Base-by-base conservation (phyloP, 495 filamentous ascomycete species). In the Tuber melanosporum region DNA sequence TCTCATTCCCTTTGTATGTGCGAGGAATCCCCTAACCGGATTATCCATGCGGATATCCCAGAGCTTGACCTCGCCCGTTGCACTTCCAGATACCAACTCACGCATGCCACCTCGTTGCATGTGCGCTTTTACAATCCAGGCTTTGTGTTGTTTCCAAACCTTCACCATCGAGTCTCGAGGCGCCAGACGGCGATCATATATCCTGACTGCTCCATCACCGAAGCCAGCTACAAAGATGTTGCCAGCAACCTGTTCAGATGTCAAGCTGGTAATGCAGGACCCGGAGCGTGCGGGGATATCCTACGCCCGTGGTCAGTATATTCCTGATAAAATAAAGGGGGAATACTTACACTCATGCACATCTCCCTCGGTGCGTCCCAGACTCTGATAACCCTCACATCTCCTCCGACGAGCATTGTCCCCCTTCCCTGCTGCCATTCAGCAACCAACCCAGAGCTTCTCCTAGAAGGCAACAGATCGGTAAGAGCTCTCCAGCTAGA, bases 401-500 rank as follows among this genome's bases (percentile, higher is more conserved):
- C 95, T 66, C 95, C 95, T 10, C 95, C 96, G 62, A 98, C 96
- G 43, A 99, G 87, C 43, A 97, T 91, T 75, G 92, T 93, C 36
- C 95, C 95, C 78, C 94, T 92, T n/a, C 95, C 94, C 84, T 99
- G 95, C 82, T 97, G 95, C 95, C 95, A 99, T 79, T 98, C 94
- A 79, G 98, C 94, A 32, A 98, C 94, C 83, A 98, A 90, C 3
- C 95, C 95, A 0, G 95, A 96, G 82, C 97, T 97, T 78, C 93
- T 90, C 75, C 93, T 95, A 84, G 92, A 95, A 9, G 94, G 93
- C 32, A 98, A 91, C 71, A 98, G 91, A 84, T 98, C 94, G 3
- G 93, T 95, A 46, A 98, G 85, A 3, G 95, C 95, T 47, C 95
- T 90, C 90, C 96, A 99, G 42, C 92, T 88, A 1, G 94, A 92